Evolutionary conservation across 768 basidiomycete genomes (phyloP).

Genomic region (Tricholoma flavovirens): DNA sequence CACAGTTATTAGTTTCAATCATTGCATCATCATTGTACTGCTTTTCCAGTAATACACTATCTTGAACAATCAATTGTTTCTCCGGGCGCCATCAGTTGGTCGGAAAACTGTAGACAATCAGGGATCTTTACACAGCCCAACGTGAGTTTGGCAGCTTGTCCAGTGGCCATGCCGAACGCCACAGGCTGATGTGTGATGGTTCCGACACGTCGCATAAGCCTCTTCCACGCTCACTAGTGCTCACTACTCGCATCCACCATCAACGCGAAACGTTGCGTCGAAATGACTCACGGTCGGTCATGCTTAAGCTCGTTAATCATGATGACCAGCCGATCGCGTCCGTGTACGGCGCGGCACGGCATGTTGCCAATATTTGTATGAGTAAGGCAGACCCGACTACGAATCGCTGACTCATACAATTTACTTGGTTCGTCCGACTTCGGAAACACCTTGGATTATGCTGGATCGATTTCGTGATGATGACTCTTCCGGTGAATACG

Average conservation of each 20-base stretch:
- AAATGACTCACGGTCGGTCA: background rate
- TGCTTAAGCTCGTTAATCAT: background rate
- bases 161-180: too few relatives aligned
- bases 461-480: too few relatives aligned
- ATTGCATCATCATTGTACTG: background rate
- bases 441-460: too few relatives aligned
- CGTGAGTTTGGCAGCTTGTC: background rate
- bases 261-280: background rate
- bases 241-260: too few relatives aligned
- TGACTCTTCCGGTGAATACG: too few relatives aligned
- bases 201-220: background rate
- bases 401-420: too few relatives aligned
- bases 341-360: too few relatives aligned
- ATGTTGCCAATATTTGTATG: too few relatives aligned
- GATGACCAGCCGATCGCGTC: background rate
- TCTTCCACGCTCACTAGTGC: too few relatives aligned
- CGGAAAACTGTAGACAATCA: background rate
- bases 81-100: background rate
- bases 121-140: background rate
- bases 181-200: background rate
- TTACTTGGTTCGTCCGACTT: too few relatives aligned
- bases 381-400: too few relatives aligned
- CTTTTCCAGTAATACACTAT: background rate
- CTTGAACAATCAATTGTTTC: background rate
- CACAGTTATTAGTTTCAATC: background rate